Percentiles rank a stretch among this genome's conserved stretches.
Conservation (phyloP, 805 yeast genomes). For the Ogataea paraovalis region DNA sequence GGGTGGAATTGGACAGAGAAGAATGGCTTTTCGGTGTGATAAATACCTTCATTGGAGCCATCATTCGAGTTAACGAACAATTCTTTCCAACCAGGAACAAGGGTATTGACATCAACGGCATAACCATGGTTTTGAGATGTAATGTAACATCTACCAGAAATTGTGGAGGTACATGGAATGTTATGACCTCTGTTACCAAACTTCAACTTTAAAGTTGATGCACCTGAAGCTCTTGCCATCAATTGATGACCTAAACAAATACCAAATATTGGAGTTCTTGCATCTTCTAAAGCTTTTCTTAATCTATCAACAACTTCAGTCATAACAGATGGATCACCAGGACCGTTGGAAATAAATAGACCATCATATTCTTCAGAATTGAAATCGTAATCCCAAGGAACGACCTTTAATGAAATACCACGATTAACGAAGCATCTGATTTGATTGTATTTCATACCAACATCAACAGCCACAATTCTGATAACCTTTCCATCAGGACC, state of each 20-base stretch:
- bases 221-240: constrained; percentile 93
- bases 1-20: constrained; percentile 99
- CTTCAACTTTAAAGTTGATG: constrained; percentile 84
- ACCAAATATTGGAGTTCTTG: constrained; percentile 90
- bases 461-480: constrained; percentile 88
- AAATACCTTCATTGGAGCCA: constrained; percentile 97
- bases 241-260: constrained; percentile 98
- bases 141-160: constrained; percentile 93
- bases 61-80: constrained; percentile 94
- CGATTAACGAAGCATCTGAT: constrained; percentile 93
- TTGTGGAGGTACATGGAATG: constrained; percentile 83
- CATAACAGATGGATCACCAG: constrained; percentile 96
- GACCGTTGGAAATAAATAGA: constrained; percentile 95
- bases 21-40: constrained; percentile 79
- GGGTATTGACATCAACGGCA: constrained; percentile 84
- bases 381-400: constrained; percentile 92
- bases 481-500: constrained; percentile 73
- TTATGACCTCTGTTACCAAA: constrained; percentile 99
- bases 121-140: constrained; percentile 99
- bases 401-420: constrained; percentile 94
- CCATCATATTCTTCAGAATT: constrained; percentile 85
- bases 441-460: constrained; percentile 97
- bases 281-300: constrained; percentile 51
- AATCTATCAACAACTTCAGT: constrained; percentile 60
- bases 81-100: constrained; percentile 83